A percentile compares a stretch with the other conserved stretches of the same genome.
phyloP scores from a whole-genome alignment of 441 rosid species.

The Jatropha multifida region DNA sequence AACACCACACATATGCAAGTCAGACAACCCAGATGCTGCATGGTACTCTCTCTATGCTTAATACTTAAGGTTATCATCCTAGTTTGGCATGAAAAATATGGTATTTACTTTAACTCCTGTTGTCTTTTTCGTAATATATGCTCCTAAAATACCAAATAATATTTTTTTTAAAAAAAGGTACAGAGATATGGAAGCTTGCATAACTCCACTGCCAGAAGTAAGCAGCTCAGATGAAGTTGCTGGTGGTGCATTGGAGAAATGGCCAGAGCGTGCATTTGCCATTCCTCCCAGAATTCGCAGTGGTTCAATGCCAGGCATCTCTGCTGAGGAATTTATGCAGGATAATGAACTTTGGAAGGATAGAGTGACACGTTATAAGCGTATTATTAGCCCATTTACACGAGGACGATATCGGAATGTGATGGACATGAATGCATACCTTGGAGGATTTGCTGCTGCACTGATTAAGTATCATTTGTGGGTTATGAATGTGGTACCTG shows the following conservation, averaged over 20 bases:
- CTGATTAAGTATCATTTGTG: slow-evolving; percentile 66
- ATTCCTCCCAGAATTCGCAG: slow-evolving; percentile 76
- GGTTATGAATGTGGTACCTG: slow-evolving; percentile 92
- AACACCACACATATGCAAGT: slow-evolving; percentile 70
- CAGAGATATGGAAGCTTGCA: slow-evolving; percentile 73
- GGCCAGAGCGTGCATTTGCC: slow-evolving; percentile 79
- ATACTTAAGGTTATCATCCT: not conserved
- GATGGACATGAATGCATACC: slow-evolving; percentile 90
- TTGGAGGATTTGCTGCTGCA: slow-evolving; percentile 87
- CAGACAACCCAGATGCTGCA: slow-evolving; percentile 63
- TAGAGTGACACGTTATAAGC: slow-evolving; percentile 59
- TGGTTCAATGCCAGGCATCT: slow-evolving; percentile 60
- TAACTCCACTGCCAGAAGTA: slow-evolving; percentile 79
- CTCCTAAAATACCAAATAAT: not conserved
- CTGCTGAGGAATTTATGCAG: slow-evolving; percentile 52
- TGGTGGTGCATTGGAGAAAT: slow-evolving; percentile 78
- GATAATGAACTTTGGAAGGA: slow-evolving; percentile 77
- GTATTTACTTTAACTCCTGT: not conserved
- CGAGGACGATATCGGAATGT: slow-evolving; percentile 78
- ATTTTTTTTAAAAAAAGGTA: slow-evolving; percentile 33
- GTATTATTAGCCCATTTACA: slow-evolving; percentile 44
- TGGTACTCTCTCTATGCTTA: slow-evolving; percentile 50
- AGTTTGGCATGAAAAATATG: not conserved
- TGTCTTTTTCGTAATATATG: not conserved
- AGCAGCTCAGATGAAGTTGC: slow-evolving; percentile 69